These are phyloP conservation scores for Nothophoma quercina DNA, from an alignment of 2,329 filamentous ascomycete genomes.

Conservation along the genomic window DNA sequence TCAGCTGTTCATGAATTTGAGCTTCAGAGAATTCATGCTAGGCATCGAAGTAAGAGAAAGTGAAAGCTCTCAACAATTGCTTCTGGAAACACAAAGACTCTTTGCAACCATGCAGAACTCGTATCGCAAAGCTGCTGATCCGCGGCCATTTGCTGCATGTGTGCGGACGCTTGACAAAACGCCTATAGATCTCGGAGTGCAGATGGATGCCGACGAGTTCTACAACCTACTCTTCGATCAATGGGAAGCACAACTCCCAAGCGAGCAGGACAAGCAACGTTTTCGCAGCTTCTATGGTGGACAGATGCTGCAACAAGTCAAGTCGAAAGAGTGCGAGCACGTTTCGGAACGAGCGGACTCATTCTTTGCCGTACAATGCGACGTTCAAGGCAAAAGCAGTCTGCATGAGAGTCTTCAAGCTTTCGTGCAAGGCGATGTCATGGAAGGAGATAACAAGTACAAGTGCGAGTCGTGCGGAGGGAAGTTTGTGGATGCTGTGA, in stretches of 20 bases:
- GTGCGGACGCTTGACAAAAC: slow-evolving; percentile 85
- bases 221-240: slow-evolving; percentile 93
- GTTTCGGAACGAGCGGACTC: slow-evolving; percentile 90
- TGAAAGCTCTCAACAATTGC: slow-evolving; percentile 68
- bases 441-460: slow-evolving; percentile 99
- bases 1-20: slow-evolving; percentile 94
- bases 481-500: slow-evolving; percentile 87
- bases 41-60: slow-evolving; percentile 60
- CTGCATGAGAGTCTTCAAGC: slow-evolving; percentile 88
- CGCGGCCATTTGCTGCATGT: slow-evolving; percentile 73
- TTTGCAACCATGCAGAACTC: slow-evolving; percentile 89
- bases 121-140: slow-evolving; percentile 75
- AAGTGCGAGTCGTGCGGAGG: slow-evolving; percentile 90
- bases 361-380: slow-evolving; percentile 94
- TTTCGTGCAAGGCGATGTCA: slow-evolving; percentile 95
- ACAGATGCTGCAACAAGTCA: slow-evolving; percentile 91
- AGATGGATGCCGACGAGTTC: slow-evolving; percentile 99
- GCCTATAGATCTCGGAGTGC: slow-evolving; percentile 82
- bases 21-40: slow-evolving; percentile 86
- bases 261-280: slow-evolving; percentile 70
- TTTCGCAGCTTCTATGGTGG: slow-evolving; percentile 90
- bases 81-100: slow-evolving; percentile 79
- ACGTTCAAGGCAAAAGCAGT: slow-evolving; percentile 88
- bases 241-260: slow-evolving; percentile 81
- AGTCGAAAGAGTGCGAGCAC: slow-evolving; percentile 92